Conservation (phyloP, 305 asterid species). For the Nicotiana rustica region DNA sequence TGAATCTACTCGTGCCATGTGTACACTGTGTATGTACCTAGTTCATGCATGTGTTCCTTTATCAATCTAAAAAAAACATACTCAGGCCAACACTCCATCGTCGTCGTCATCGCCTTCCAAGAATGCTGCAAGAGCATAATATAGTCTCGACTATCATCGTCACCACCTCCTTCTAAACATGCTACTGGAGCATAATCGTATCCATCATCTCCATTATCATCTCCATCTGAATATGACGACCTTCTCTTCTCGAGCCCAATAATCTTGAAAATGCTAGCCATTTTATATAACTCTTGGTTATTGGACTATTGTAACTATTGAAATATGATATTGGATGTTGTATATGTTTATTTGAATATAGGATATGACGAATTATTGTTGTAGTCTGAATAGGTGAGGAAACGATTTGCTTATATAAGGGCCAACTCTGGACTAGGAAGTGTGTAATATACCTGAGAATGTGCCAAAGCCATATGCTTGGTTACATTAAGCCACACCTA, state of each 20-base stretch:
- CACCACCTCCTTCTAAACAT: neutral
- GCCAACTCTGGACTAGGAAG: neutral
- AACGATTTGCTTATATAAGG: neutral
- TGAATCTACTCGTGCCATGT: too few species aligned
- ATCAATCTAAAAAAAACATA: too few species aligned
- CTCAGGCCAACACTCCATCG: neutral
- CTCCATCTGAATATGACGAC: neutral
- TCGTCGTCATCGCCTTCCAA: too few species aligned
- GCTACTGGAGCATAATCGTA: neutral
- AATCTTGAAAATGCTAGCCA: neutral
- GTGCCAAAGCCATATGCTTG: too few species aligned
- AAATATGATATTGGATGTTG: neutral
- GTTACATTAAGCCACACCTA: too few species aligned
- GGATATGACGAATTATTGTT: neutral
- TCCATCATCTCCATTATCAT: neutral
- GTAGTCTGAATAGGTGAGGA: neutral
- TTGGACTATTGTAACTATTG: neutral
- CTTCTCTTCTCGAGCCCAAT: neutral
- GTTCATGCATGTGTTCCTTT: too few species aligned
- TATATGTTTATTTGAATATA: too few species aligned
- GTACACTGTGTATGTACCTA: too few species aligned
- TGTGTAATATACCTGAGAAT: too few species aligned
- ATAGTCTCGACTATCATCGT: too few species aligned
- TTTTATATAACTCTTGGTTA: neutral
- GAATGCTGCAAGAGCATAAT: neutral